These are phyloP conservation scores for Mesembryanthemum crystallinum DNA, from an alignment of 148 eudicot species.

Conservation along the genomic window DNA sequence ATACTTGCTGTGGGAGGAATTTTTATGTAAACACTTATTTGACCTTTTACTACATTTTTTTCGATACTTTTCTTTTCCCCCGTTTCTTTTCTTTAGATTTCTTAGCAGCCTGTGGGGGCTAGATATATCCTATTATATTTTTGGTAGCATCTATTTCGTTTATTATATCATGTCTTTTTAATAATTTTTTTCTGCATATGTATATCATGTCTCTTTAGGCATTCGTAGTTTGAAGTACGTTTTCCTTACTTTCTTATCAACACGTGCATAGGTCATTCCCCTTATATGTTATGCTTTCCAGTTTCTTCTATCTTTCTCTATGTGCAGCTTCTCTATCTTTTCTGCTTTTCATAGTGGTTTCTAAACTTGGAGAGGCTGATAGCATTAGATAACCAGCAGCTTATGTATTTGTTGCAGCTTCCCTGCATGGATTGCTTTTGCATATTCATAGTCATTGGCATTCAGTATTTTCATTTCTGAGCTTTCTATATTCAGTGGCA, in stretches of 20 bases:
- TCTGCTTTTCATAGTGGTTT: neutral
- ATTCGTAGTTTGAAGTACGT: neutral
- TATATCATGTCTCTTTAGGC: no score
- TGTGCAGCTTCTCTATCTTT: neutral
- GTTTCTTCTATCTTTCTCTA: neutral
- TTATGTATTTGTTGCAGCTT: neutral
- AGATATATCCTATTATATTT: neutral
- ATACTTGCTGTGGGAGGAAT: neutral
- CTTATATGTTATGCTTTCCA: neutral
- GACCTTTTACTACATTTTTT: neutral
- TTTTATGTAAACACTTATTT: neutral
- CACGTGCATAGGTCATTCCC: neutral
- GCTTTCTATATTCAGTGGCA: neutral
- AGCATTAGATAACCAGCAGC: neutral
- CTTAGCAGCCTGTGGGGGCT: neutral
- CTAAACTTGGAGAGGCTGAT: neutral
- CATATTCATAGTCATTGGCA: neutral
- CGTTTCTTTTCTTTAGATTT: neutral
- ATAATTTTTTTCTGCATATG: no score
- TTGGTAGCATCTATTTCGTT: no score
- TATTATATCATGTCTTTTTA: no score
- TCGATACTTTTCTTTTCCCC: neutral
- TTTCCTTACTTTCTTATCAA: no score
- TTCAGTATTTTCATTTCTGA: neutral
- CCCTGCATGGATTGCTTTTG: neutral